Conservation (phyloP, 331 rosid species). For the Arachis monticola region DNA sequence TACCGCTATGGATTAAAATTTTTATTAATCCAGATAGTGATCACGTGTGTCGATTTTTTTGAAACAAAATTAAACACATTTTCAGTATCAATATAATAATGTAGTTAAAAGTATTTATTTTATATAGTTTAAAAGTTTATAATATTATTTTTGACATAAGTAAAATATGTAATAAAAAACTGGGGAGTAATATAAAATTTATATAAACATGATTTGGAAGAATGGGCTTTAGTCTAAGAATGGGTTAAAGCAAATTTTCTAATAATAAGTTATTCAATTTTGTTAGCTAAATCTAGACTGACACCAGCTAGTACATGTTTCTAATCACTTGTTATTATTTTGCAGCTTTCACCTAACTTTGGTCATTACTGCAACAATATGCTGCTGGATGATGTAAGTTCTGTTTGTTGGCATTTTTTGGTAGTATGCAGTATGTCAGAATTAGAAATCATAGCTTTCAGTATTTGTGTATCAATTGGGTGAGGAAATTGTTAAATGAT, state of each 20-base stretch:
- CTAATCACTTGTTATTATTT: constrained; percentile 32
- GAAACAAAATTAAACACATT: not conserved
- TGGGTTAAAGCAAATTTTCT: not conserved
- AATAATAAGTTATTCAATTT: not conserved
- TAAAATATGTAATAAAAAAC: not conserved
- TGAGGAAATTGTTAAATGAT: not conserved
- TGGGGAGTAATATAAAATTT: not conserved
- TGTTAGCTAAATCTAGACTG: not conserved
- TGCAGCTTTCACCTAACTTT: constrained; percentile 80
- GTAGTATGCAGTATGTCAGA: not conserved
- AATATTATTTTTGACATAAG: not conserved
- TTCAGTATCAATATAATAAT: not conserved
- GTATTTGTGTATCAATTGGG: constrained; percentile 6
- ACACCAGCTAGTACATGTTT: not conserved
- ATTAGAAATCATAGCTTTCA: constrained; percentile 32
- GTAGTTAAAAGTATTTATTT: not conserved
- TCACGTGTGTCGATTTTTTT: not conserved
- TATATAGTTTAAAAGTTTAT: not conserved
- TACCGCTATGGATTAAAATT: not conserved
- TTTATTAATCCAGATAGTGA: not conserved
- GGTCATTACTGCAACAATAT: constrained; percentile 81
- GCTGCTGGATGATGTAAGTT: constrained; percentile 93
- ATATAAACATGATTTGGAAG: not conserved
- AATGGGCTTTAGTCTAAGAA: not conserved
- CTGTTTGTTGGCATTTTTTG: constrained; percentile 13